These are phyloP conservation scores for Micromonas pusilla DNA, from an alignment of 139 green algal genomes.

Conservation along the genomic window DNA sequence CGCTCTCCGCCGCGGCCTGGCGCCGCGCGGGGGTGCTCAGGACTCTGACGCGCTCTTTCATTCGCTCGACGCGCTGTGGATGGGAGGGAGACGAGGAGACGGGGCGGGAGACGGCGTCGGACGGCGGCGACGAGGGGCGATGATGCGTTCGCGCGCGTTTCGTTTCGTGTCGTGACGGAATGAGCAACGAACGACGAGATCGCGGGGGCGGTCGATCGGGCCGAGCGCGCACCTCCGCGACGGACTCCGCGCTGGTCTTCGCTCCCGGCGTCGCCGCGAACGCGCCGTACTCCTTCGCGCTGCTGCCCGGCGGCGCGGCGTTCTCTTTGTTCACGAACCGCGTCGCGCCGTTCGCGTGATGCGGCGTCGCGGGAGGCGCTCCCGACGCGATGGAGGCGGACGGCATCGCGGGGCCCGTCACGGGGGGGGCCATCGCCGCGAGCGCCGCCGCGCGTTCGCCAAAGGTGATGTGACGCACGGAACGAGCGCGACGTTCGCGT, in stretches of 20 bases:
- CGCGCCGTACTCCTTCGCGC: slow-evolving; percentile 3
- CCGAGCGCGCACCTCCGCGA: neutral
- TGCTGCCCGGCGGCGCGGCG: neutral
- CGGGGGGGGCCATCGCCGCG: no score
- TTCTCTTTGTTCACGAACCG: neutral
- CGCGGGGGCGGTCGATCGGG: no score
- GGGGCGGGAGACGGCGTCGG: neutral
- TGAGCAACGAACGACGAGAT: no score
- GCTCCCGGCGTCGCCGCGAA: neutral
- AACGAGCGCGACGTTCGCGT: no score
- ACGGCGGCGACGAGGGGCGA: neutral
- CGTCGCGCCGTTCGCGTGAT: no score
- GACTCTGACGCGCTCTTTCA: neutral
- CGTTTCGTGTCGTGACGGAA: neutral
- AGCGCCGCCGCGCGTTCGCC: no score
- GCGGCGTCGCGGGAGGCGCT: no score
- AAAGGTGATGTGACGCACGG: no score
- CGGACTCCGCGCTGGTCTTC: neutral
- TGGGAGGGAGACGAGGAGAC: no score
- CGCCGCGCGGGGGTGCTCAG: neutral
- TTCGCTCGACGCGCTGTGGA: neutral
- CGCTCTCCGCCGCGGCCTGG: neutral
- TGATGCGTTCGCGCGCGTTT: neutral
- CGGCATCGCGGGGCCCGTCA: no score
- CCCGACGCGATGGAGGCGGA: no score